Conservation (phyloP, 73 alveolate species). For the Paramecium caudatum region DNA sequence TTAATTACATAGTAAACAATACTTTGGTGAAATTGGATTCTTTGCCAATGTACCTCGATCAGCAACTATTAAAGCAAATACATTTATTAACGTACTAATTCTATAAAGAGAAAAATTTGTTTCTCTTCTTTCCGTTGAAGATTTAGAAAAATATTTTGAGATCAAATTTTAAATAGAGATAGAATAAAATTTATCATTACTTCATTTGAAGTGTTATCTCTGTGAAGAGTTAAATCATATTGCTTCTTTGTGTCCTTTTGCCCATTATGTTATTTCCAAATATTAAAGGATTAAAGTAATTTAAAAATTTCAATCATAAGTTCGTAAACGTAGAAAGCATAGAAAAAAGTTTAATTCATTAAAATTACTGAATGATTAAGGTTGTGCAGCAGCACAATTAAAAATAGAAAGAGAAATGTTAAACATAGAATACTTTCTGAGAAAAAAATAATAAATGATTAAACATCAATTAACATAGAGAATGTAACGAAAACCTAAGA, state of each 20-base stretch:
- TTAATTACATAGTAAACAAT: background rate
- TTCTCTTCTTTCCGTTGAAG: background rate
- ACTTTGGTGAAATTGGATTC: constrained; percentile 85
- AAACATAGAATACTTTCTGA: constrained; percentile 22
- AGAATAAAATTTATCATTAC: background rate
- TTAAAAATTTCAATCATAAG: background rate
- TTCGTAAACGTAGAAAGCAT: background rate
- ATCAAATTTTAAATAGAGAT: constrained; percentile 54
- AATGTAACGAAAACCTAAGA: background rate
- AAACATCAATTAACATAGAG: background rate
- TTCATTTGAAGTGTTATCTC: background rate
- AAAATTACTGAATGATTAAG: background rate
- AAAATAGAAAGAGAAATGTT: constrained; percentile 5
- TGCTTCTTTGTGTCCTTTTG: constrained; percentile 6
- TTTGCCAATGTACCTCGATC: constrained; percentile 76
- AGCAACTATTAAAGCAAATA: constrained; percentile 72
- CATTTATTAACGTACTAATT: constrained; percentile 33
- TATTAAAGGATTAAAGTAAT: background rate
- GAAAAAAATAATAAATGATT: background rate
- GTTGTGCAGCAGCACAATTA: background rate
- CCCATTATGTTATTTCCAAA: background rate
- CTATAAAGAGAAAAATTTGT: background rate
- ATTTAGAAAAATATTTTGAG: constrained; percentile 46
- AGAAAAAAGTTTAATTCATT: constrained; percentile 8
- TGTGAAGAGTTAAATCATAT: constrained; percentile 14